Base-by-base conservation (phyloP, 768 basidiomycete genomes). In the Leccinellum luteum region DNA sequence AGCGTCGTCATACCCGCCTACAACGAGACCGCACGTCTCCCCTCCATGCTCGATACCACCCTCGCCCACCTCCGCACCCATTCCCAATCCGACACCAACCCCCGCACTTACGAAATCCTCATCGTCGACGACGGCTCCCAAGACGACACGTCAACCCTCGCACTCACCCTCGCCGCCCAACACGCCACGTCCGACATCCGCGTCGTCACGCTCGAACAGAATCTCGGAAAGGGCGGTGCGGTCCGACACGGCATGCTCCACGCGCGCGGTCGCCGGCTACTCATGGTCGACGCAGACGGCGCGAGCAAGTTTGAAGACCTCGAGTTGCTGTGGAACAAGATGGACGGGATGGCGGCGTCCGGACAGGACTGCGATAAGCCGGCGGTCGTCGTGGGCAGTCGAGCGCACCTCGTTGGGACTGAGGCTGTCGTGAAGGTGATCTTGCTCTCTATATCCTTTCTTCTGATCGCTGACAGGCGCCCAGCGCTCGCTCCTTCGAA, bases 241-340 rank as follows among this genome's bases (percentile, higher is more conserved):
- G 94, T 97, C 23, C 79, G 89, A 32, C 95, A 97, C 73, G 94
- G 95, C 34, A 91, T 95, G 84, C 70, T 95, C 61, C 85, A 89
- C 66, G 81, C 85, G 8, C 81, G 91, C 4, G 95, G 95, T 7
- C 74, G 79, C 62, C 76, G 91, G 10, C 75, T 97, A 47, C 75
- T 98, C 52, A 94, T 97, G 84, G 95, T 88, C 44, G 95, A 98
- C 66, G 95, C 95, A 8, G 95, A 98, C 64, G 95, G 90, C 4
- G 95, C 95, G 32, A 94, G 92, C 59, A 80, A 85, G 48, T 94
- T 98, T 65, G 79, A 83, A 47, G 95, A 97, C 67, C 70, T 98
- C 19, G 89, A 92, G 62, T 66, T 76, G n/a, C 74, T 98, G 27
- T 92, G 93, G 84, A 74, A 74, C 15, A 81, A 81, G 27, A 87